Conservation (phyloP, 2,329 filamentous ascomycete species). For the Fusarium coffeatum region DNA sequence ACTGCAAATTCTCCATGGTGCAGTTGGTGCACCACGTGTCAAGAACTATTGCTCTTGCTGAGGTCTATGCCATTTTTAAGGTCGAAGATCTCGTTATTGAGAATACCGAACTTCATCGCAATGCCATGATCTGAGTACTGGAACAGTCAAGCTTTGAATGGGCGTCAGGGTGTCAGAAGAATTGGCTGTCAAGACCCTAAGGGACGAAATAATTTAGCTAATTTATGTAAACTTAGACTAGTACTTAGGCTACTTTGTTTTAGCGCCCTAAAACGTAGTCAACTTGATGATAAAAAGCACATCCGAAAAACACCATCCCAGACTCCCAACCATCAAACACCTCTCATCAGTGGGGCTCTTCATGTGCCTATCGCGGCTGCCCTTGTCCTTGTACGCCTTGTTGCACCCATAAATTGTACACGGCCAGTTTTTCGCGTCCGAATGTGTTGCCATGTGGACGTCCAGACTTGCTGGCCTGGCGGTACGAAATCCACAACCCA, state of each 20-base stretch:
- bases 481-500: too few relatives aligned
- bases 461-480: too few relatives aligned
- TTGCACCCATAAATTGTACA: too few relatives aligned
- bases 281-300: too few relatives aligned
- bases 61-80: accelerated
- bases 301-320: too few relatives aligned
- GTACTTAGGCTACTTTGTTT: background rate
- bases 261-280: background rate
- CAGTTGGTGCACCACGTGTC: background rate
- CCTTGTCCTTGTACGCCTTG: too few relatives aligned
- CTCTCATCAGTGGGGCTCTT: too few relatives aligned
- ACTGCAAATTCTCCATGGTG: background rate
- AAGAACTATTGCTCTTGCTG: background rate
- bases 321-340: too few relatives aligned
- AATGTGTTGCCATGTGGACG: too few relatives aligned
- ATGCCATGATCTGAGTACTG: background rate
- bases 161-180: background rate
- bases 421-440: too few relatives aligned
- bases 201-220: background rate
- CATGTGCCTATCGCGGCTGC: too few relatives aligned
- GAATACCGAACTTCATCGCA: background rate
- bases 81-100: background rate
- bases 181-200: background rate
- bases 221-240: background rate
- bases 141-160: background rate